These are phyloP conservation scores for Hypoxylon lenormandii DNA, from an alignment of 495 filamentous ascomycete genomes.

Conservation along the genomic window DNA sequence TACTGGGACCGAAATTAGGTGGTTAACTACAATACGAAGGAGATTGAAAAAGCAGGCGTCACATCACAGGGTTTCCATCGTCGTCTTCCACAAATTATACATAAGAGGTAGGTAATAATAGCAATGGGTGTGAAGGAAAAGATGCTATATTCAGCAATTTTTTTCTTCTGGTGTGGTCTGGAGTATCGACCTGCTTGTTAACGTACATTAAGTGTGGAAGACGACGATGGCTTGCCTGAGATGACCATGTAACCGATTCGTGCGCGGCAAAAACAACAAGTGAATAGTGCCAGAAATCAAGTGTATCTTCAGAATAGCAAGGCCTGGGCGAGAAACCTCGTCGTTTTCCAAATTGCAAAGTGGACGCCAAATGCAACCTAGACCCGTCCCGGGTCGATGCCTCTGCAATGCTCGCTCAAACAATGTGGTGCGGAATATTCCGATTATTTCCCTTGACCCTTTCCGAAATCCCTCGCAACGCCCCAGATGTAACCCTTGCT, in stretches of 20 bases:
- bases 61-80: conserved; percentile 63
- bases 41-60: conserved; percentile 55
- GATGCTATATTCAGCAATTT: conserved; percentile 67
- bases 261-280: conserved; percentile 46
- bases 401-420: conserved; percentile 55
- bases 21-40: conserved; percentile 42
- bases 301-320: conserved; percentile 51
- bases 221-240: conserved; percentile 74
- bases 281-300: conserved; percentile 51
- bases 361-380: conserved; percentile 56
- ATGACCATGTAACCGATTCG: conserved; percentile 59
- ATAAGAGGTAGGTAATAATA: conserved; percentile 47
- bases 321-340: conserved; percentile 54
- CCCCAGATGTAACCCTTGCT: conserved; percentile 52
- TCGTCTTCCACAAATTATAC: conserved; percentile 65
- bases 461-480: conserved; percentile 51
- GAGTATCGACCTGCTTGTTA: conserved; percentile 68
- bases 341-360: conserved; percentile 56
- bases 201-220: conserved; percentile 82
- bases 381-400: conserved; percentile 56
- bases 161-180: conserved; percentile 56
- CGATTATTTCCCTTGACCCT: conserved; percentile 52
- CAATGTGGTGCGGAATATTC: conserved; percentile 52
- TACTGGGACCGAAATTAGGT: conserved; percentile 45
- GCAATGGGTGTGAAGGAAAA: conserved; percentile 54